Conservation (phyloP, 164 flowering plant species). For the Cinnamomum chago region DNA sequence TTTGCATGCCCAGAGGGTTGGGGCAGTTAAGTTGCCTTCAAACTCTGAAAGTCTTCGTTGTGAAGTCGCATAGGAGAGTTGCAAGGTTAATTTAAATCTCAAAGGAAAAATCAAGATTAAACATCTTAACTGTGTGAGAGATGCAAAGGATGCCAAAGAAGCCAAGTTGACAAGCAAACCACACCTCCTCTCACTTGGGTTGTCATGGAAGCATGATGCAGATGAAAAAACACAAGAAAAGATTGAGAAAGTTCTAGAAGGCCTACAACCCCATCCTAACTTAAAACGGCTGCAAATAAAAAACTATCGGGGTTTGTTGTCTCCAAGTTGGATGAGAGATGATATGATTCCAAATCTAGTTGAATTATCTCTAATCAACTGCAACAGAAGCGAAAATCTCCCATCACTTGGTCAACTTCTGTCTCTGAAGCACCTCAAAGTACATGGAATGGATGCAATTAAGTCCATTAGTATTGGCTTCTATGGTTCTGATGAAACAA, state of each 20-base stretch:
- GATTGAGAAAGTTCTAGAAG: background rate
- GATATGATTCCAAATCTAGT: constrained; percentile 1
- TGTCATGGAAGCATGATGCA: constrained; percentile 2
- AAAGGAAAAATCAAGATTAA: background rate
- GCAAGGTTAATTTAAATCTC: constrained; percentile 4
- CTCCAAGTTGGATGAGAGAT: constrained; percentile 1
- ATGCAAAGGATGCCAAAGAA: background rate
- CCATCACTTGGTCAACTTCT: constrained; percentile 19
- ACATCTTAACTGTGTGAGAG: background rate
- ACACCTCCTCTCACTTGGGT: background rate
- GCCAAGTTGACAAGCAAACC: background rate
- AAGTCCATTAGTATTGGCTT: constrained; percentile 3
- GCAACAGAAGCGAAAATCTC: constrained; percentile 11
- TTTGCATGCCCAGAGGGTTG: background rate
- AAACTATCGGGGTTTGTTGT: background rate
- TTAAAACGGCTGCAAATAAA: background rate
- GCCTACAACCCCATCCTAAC: constrained; percentile 1
- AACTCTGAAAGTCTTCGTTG: background rate
- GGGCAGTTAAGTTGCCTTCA: constrained; percentile 1
- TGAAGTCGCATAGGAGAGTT: constrained; percentile 4
- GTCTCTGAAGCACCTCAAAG: constrained; percentile 2
- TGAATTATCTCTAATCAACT: constrained; percentile 12
- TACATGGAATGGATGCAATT: constrained; percentile 13
- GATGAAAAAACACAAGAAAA: background rate
- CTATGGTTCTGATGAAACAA: background rate